Percentiles rank a stretch among this genome's conserved stretches.
Evolutionary conservation across 192 early-diverging fungal genomes (phyloP).

Genomic region (Phycomyces blakesleeanus): DNA sequence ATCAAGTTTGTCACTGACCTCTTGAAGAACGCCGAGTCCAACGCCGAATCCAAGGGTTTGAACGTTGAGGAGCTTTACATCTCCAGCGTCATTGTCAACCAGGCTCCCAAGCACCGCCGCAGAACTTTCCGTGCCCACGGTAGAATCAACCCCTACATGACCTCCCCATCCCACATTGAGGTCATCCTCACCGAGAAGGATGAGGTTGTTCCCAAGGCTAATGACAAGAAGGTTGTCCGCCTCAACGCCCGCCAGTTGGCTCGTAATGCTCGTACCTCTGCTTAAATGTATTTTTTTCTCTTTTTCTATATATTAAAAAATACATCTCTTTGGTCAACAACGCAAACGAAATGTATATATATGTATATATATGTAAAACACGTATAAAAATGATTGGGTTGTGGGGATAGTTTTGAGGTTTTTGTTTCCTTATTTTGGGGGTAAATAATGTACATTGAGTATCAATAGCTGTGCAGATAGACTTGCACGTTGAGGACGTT

Average conservation of each 20-base stretch:
- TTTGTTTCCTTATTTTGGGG: too few species aligned
- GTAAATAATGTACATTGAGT: too few species aligned
- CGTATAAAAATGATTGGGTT: not conserved
- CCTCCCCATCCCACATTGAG: constrained; percentile 93
- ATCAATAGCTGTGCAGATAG: too few species aligned
- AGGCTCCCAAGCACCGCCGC: constrained; percentile 93
- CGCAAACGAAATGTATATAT: not conserved
- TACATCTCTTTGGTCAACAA: not conserved
- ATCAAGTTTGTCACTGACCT: constrained; percentile 87
- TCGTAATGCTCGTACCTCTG: constrained; percentile 40
- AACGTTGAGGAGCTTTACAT: constrained; percentile 82
- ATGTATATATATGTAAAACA: not conserved
- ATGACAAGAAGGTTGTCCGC: constrained; percentile 42
- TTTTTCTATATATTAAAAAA: constrained; percentile 3
- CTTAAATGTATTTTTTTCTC: constrained; percentile 19
- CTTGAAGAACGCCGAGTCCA: constrained; percentile 93
- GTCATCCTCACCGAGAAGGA: constrained; percentile 87
- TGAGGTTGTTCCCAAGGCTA: constrained; percentile 70
- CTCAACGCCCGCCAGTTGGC: constrained; percentile 53
- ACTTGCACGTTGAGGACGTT: too few species aligned
- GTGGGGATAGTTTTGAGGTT: not conserved
- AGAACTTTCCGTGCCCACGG: constrained; percentile 97
- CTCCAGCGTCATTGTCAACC: constrained; percentile 95
- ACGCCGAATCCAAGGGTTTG: constrained; percentile 93
- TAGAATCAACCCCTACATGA: constrained; percentile 89